Base-by-base conservation (phyloP, 306 rosid species). In the Casuarina equisetifolia region DNA sequence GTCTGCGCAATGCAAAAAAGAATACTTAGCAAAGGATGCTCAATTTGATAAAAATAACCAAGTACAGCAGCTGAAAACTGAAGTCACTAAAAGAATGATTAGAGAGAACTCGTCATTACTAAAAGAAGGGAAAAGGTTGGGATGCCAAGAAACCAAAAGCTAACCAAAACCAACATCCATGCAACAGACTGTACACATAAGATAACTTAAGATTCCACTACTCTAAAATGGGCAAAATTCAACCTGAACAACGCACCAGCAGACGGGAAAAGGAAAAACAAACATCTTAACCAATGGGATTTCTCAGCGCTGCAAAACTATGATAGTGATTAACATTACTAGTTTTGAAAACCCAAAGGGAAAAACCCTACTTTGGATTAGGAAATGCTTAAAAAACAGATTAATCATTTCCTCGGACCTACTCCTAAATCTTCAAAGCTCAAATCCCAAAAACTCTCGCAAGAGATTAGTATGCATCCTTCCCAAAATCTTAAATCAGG, bases 1-100 rank as follows among this genome's bases (percentile, higher is more conserved):
- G 99, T 95, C 99, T 95, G 83, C 78, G 81, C 50, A 49, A 79
- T 72, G 73, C 76, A 69, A 20, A 77, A 63, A 58, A 40, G 17
- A 50, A 57, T 52, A 69, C 70, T 51, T 40, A 72, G 75, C 78
- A 74, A 67, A 66, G 50, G 17, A 40, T 17, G 20, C 46, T 40
- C 5, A n/a, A 16, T 40, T 25, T 40, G 17, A 40, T 42, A 9
- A 42, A 66, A 66, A 67, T 42, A 67, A 44, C 9, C 9, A 67
- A 42, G 35, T 40, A 42, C 71, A 42, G 49, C 35, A 5, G 43
- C 35, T 35, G 36, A 39, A 73, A 72, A 70, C 5, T 9, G 35
- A 46, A 6, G 45, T 25, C 11, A 59, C 66, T 32, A 25, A 58
- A 35, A 35, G 11, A 61, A 61, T 12, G 42, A 35, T 35, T 38